These are phyloP conservation scores for Ephemerocybe angulata DNA, from an alignment of 768 basidiomycete genomes.

Conservation along the genomic window DNA sequence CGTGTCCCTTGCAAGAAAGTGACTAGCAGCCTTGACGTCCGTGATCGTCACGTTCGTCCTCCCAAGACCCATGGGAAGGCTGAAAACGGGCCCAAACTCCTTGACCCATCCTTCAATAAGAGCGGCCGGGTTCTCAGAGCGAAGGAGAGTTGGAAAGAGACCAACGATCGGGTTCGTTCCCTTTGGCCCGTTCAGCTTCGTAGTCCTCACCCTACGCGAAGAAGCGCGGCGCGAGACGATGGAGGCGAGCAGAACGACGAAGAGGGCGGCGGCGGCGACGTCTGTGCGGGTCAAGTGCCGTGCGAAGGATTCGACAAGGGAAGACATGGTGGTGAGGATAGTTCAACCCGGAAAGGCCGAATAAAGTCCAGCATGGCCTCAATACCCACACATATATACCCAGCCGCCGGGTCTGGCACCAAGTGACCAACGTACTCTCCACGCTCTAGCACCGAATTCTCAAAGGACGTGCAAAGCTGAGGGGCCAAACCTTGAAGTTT, in stretches of 20 bases:
- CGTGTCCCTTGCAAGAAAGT: slow-evolving; percentile 49
- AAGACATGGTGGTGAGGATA: too few species aligned
- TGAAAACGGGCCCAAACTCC: slow-evolving; percentile 46
- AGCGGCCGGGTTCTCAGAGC: slow-evolving; percentile 25
- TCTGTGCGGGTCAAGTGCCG: background rate
- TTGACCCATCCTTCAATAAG: slow-evolving; percentile 46
- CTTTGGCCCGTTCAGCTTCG: slow-evolving; percentile 40
- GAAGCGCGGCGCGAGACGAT: background rate
- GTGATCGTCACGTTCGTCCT: slow-evolving; percentile 32
- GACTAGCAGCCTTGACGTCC: slow-evolving; percentile 51
- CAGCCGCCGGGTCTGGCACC: too few species aligned
- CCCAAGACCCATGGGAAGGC: slow-evolving; percentile 37
- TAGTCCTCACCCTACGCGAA: slow-evolving; percentile 15
- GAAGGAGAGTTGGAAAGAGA: slow-evolving; percentile 23
- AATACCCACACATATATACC: too few species aligned
- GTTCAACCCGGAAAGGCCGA: too few species aligned
- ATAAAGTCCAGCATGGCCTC: too few species aligned
- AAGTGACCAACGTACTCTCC: too few species aligned
- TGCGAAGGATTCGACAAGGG: background rate
- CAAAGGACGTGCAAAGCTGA: too few species aligned
- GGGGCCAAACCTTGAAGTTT: too few species aligned
- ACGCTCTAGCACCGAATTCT: too few species aligned
- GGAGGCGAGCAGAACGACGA: background rate
- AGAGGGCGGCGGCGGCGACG: background rate
- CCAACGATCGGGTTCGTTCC: slow-evolving; percentile 37